Conservation (phyloP, 2,329 filamentous ascomycete species). For the Arthrinium phaeospermum region DNA sequence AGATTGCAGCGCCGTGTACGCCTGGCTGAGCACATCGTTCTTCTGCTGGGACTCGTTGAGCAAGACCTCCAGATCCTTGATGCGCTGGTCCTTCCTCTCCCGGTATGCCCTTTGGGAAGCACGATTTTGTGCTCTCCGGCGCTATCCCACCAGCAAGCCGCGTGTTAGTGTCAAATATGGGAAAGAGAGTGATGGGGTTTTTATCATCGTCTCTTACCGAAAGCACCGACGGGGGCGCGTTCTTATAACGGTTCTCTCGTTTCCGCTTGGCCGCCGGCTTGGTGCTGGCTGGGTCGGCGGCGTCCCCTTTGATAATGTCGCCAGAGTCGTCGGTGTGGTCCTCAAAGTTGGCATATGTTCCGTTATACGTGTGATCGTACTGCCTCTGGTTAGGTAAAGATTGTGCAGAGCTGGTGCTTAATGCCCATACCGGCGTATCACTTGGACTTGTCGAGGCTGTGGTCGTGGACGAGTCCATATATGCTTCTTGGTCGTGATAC, state of each 20-base stretch:
- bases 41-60: constrained; percentile 59
- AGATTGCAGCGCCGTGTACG: constrained; percentile 56
- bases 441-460: constrained; percentile 46
- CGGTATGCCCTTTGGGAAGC: constrained; percentile 66
- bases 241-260: constrained; percentile 59
- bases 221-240: constrained; percentile 55
- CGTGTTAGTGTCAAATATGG: background rate
- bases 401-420: constrained; percentile 13
- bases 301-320: constrained; percentile 28
- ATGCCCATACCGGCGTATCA: constrained; percentile 41
- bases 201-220: constrained; percentile 42
- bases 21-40: constrained; percentile 60
- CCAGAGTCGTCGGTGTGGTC: constrained; percentile 33
- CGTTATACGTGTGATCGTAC: constrained; percentile 41
- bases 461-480: constrained; percentile 39
- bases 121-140: constrained; percentile 64
- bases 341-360: constrained; percentile 33
- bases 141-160: constrained; percentile 40
- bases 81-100: constrained; percentile 69
- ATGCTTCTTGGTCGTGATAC: constrained; percentile 44
- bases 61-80: constrained; percentile 65
- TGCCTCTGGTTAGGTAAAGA: constrained; percentile 26
- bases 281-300: constrained; percentile 31
- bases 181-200: background rate
- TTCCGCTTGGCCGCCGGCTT: constrained; percentile 53